Base-by-base conservation (phyloP, 768 basidiomycete genomes). In the Suillus paluster region DNA sequence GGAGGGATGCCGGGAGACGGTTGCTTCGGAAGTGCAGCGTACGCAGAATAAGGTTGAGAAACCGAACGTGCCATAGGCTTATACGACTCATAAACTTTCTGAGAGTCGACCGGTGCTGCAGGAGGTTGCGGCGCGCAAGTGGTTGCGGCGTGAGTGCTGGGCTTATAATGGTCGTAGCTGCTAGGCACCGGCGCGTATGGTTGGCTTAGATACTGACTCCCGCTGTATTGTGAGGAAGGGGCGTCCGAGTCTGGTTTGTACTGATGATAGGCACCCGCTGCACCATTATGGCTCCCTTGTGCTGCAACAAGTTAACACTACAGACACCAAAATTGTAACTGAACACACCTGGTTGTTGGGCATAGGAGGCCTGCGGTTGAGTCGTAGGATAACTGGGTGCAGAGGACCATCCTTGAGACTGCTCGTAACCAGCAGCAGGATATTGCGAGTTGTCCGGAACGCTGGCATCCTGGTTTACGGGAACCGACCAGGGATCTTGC, bases 131-230 rank as follows among this genome's bases (percentile, higher is more conserved):
- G 62, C 46, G 57, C 48, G 65, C 71, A 71, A 58, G 73, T 57
- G 53, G 67, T 61, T n/a, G 74, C 67, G 5, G 64, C 38, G 36
- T 65, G 55, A 15, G 73, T 52, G 11, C 70, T 54, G 10, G 78
- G 73, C 30, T 73, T 77, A 67, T 81, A 82, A 57, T 78, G 73
- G 62, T 79, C 76, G 61, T 78, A 74, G 41, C 64, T 30, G 21
- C 45, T 44, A 25, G 57, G 64, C 14, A 45, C 56, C n/a, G 57
- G 61, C 11, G 49, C 54, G 59, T 63, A 63, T 21, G 68, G 63
- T 23, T 65, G 73, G 38, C 49, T 55, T 17, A 64, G 36, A 61
- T 65, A 42, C 41, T 70, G 65, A 57, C 52, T 64, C 46, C 58
- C 53, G 36, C 50, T 60, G 25, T 68, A 57, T 27, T 65, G 60